Evolutionary conservation across 2,329 filamentous ascomycete genomes (phyloP).

Genomic region (Pseudogymnoascus verrucosus): DNA sequence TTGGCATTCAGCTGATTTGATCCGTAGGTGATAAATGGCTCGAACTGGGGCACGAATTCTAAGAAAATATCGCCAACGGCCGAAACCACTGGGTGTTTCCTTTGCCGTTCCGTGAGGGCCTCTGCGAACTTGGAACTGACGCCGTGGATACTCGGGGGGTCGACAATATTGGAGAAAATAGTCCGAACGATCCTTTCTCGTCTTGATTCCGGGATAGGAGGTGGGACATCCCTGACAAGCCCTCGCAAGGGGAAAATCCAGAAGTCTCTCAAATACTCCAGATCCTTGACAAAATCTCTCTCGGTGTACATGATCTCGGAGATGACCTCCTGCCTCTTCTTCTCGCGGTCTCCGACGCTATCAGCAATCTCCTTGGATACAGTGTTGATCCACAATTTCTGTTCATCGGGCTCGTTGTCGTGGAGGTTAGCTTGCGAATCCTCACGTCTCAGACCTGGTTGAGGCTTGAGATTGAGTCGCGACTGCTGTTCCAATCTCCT

Average conservation of each 20-base stretch:
- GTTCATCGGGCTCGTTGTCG: constrained; percentile 85
- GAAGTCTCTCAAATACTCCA: constrained; percentile 96
- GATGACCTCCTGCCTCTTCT: constrained; percentile 97
- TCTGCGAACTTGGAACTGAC: constrained; percentile 87
- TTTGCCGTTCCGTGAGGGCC: constrained; percentile 80
- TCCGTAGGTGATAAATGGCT: constrained; percentile 93
- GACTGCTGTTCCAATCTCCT: constrained; percentile 91
- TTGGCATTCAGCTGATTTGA: constrained; percentile 94
- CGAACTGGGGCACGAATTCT: constrained; percentile 84
- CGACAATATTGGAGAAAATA: constrained; percentile 93
- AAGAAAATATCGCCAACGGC: constrained; percentile 92
- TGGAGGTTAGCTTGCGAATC: constrained; percentile 66
- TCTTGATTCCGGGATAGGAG: constrained; percentile 80
- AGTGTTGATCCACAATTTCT: constrained; percentile 99
- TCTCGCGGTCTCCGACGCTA: constrained; percentile 79
- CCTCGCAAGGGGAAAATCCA: constrained; percentile 91
- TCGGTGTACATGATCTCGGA: constrained; percentile 99
- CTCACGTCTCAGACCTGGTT: constrained; percentile 65
- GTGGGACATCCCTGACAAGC: constrained; percentile 53
- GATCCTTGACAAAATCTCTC: constrained; percentile 95
- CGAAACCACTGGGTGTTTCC: constrained; percentile 79
- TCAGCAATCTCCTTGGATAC: constrained; percentile 93
- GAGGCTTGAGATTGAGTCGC: constrained; percentile 84
- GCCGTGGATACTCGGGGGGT: constrained; percentile 69
- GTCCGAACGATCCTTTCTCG: constrained; percentile 86